Conservation (phyloP, 331 rosid species). For the Telfairia occidentalis region DNA sequence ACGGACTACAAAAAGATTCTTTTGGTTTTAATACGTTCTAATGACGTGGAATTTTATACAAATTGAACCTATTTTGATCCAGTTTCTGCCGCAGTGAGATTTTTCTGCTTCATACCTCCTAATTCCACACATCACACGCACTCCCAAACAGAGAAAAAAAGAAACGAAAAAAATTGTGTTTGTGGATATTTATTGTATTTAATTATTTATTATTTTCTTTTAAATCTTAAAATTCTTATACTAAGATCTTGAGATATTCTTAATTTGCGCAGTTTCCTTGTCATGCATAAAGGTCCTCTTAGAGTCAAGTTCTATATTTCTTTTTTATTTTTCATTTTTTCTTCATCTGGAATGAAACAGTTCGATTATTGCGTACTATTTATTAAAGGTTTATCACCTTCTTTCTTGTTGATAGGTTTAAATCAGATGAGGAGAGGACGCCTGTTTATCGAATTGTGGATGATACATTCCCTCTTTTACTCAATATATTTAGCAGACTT, state of each 20-base stretch:
- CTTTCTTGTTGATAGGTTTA: constrained; percentile 44
- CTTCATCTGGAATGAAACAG: background rate
- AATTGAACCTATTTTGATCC: background rate
- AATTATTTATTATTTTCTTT: background rate
- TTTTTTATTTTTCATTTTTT: background rate
- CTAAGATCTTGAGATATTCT: background rate
- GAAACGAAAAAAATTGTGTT: background rate
- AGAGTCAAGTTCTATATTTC: background rate
- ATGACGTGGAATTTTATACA: background rate
- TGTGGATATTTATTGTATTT: background rate
- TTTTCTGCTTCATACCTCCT: background rate
- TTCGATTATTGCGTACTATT: background rate
- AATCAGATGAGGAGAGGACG: constrained; percentile 76
- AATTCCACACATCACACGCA: background rate
- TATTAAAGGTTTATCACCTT: background rate
- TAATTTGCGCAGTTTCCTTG: background rate
- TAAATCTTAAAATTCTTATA: background rate
- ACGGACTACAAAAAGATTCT: background rate
- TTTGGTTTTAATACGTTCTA: background rate
- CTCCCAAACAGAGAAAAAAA: background rate
- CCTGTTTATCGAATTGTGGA: constrained; percentile 57
- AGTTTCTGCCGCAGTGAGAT: background rate
- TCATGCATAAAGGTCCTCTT: background rate
- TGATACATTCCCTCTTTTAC: constrained; percentile 74
- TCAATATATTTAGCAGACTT: constrained; percentile 55